A percentile compares a stretch with the other conserved stretches of the same genome.
These are phyloP conservation scores for Torulaspora gathmanii DNA, from an alignment of 805 yeast species.

Conservation along the genomic window DNA sequence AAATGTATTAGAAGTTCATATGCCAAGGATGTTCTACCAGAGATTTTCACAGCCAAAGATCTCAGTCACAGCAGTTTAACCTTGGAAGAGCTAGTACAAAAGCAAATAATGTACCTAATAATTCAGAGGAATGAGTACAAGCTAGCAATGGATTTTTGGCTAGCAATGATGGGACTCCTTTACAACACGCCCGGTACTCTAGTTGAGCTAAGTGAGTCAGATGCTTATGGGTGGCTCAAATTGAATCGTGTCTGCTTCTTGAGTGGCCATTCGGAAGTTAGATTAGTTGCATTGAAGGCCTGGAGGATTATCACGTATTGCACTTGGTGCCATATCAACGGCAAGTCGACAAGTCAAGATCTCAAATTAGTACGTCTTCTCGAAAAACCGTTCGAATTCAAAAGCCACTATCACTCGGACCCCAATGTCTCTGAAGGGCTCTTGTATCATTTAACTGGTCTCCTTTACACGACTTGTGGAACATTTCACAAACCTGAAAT, in stretches of 20 bases:
- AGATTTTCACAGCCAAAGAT: constrained; percentile 8
- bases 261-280: constrained; percentile 8
- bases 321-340: constrained; percentile 12
- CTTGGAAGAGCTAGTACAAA: constrained; percentile 19
- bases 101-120: constrained; percentile 18
- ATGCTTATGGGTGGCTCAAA: constrained; percentile 20
- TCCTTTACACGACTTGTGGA: constrained; percentile 16
- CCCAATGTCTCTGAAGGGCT: constrained; percentile 15
- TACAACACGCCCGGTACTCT: constrained; percentile 17
- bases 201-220: constrained; percentile 5
- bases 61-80: constrained; percentile 6
- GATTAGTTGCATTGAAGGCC: constrained; percentile 23
- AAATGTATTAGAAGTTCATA: constrained; percentile 12
- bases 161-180: constrained; percentile 27
- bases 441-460: constrained; percentile 18
- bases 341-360: constrained; percentile 1
- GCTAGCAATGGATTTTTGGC: constrained; percentile 31
- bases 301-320: constrained; percentile 30
- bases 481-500: neutral
- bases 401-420: constrained; percentile 4
- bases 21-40: constrained; percentile 13
- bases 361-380: constrained; percentile 8
- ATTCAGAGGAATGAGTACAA: constrained; percentile 20
- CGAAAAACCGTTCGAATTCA: constrained; percentile 18
- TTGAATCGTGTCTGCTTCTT: constrained; percentile 20